Evolutionary conservation across 208 protist genomes (phyloP), one percentile per base, ranked within the genome.

Genomic region (Leishmania tropica): DNA sequence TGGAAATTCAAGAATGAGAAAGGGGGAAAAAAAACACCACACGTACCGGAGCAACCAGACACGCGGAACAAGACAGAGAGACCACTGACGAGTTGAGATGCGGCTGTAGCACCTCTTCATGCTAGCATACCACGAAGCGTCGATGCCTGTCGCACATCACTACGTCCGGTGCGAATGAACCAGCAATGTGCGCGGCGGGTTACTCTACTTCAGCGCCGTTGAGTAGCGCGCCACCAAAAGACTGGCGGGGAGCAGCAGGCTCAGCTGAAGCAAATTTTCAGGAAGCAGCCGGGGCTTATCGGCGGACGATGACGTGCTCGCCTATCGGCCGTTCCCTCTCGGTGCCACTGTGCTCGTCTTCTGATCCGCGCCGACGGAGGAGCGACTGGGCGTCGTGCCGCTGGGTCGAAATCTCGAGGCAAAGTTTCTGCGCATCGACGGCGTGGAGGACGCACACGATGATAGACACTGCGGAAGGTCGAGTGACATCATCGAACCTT

Each of bases 211-310:
- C 56, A 62, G 56, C 56, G 17, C 21, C 40, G 6, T 1, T 79
- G 53, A 83, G 74, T 83, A 79, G 53, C 78, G 65, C 51, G 80
- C 71, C 74, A 83, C 72, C 3, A 72, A 75, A 19, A 28, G 45
- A 6, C 37, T 40, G 1, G 1, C 2, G 21, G 42, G 45, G 21
- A 54, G 62, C 21, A 68, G 62, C 15, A 76, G 11, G 7, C 75
- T 64, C 6, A 79, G 53, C 8, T 68, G 80, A 21, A 53, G 65
- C 54, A 15, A 51, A 54, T 71, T 76, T 58, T 83, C 54, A 40
- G 80, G 80, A 42, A 83, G 60, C 64, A 42, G 73, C 28, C 51
- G 58, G 21, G 21, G 1, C 75, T 58, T 74, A n/a, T 76, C 56
- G 6, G 54, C 35, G 11, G 74, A 42, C 21, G 54, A 17, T 15